Percentiles rank a stretch among this genome's conserved stretches.
Conservation (phyloP, 2,329 filamentous ascomycete species). For the Paracoccidioides brasiliensis region DNA sequence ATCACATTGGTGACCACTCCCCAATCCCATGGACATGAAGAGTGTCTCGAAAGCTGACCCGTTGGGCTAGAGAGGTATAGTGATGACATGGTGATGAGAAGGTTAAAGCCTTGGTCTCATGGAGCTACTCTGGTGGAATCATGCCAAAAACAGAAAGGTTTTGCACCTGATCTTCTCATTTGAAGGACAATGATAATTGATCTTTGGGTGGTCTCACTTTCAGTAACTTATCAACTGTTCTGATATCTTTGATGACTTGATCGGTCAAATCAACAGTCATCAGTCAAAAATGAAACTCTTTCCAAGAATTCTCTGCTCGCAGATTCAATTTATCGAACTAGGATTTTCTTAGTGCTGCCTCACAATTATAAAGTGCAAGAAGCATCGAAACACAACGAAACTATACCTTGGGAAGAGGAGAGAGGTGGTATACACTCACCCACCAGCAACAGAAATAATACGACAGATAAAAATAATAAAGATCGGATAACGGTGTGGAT, state of each 20-base stretch:
- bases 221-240: not conserved
- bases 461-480: too few species aligned
- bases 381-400: not conserved
- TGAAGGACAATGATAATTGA: not conserved
- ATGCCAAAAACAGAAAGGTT: not conserved
- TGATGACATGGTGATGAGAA: not conserved
- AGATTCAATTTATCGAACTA: too few species aligned
- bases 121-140: not conserved
- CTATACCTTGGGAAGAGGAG: not conserved
- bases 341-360: too few species aligned
- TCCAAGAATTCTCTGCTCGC: too few species aligned
- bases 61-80: not conserved
- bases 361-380: too few species aligned
- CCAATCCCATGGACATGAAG: not conserved
- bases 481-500: too few species aligned
- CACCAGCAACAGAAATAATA: too few species aligned
- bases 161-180: not conserved
- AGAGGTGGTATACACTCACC: not conserved
- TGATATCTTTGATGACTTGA: not conserved
- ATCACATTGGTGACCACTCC: not conserved
- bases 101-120: not conserved
- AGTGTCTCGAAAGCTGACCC: not conserved
- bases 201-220: not conserved
- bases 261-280: not conserved
- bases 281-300: too few species aligned